Evolutionary conservation across 1,284 basidiomycete genomes (phyloP), one percentile per base, ranked within the genome.

Genomic region (Abortiporus biennis): DNA sequence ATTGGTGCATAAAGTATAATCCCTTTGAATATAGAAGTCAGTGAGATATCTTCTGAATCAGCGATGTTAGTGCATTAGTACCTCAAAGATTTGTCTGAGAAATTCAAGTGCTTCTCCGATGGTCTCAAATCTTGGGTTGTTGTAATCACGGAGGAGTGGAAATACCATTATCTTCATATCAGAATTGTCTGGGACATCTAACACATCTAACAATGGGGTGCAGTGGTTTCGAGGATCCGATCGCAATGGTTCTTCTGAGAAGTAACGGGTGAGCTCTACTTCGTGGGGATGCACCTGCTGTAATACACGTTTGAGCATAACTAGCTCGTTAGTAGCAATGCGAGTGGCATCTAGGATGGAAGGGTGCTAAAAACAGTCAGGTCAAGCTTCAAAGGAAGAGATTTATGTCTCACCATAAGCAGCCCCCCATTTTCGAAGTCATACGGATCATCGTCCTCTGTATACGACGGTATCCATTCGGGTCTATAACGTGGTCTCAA

Each of bases 1-100:
- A 50, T 3, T 57, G 19, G 43, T 71, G 69, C 51, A 71, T 58
- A 40, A 63, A 70, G 38, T 55, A 52, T 1, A 71, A 34, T 2
- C 66, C 67, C 67, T 70, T n/a, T 8, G 27, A n/a, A 29, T 8
- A 29, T 21, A 12, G 15, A 27, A 1, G 15, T 29, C 22, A 13
- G 11, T 42, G 12, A 21, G 4, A 19, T 38, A 12, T 19, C n/a
- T n/a, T n/a, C n/a, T n/a, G n/a, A n/a, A n/a, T n/a, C n/a, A n/a
- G n/a, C n/a, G n/a, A n/a, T n/a, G n/a, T n/a, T n/a, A n/a, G n/a
- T n/a, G n/a, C n/a, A n/a, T n/a, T n/a, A n/a, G 0, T 20, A 40
- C 39, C 29, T 40, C 39, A 12, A 40, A 15, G 5, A 33, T 21
- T 32, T 40, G 39, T 8, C 20, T 15, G 20, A 9, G 33, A 21